These are phyloP conservation scores for Bryoerythrophyllum caledonicum DNA, from an alignment of 225 moss, liverwort and hornwort species.

Conservation along the genomic window DNA sequence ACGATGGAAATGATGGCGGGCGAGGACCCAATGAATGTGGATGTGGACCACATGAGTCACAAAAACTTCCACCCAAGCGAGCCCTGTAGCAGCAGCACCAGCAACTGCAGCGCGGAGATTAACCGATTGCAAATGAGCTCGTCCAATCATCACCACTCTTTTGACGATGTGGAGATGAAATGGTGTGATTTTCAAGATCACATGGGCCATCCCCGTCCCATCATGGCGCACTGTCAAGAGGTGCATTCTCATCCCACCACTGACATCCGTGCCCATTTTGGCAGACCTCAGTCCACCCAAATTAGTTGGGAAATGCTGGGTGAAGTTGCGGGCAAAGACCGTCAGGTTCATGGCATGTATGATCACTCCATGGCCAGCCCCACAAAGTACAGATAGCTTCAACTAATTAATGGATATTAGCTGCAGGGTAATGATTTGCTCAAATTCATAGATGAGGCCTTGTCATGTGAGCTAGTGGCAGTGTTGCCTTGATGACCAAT, in stretches of 20 bases:
- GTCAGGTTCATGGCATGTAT: slow-evolving; percentile 32
- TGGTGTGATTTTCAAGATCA: slow-evolving; percentile 52
- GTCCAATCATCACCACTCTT: background rate
- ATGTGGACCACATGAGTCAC: background rate
- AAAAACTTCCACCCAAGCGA: slow-evolving; percentile 15
- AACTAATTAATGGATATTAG: slow-evolving; percentile 38
- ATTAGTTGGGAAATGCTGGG: slow-evolving; percentile 61
- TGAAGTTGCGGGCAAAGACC: slow-evolving; percentile 19
- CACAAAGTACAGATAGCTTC: slow-evolving; percentile 57
- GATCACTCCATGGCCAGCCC: slow-evolving; percentile 33
- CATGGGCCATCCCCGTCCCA: background rate
- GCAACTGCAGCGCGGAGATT: slow-evolving; percentile 27
- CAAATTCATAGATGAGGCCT: slow-evolving; percentile 1
- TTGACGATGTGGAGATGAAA: slow-evolving; percentile 41
- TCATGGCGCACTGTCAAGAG: background rate
- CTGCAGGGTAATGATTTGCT: background rate
- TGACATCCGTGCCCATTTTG: slow-evolving; percentile 2
- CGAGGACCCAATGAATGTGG: background rate
- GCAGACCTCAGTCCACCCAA: background rate
- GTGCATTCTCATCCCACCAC: background rate
- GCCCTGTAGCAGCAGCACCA: slow-evolving; percentile 44
- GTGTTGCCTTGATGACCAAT: background rate
- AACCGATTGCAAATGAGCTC: background rate
- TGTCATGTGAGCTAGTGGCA: slow-evolving; percentile 6
- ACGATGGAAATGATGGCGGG: background rate